A percentile compares a stretch with the other conserved stretches of the same genome.
These are phyloP conservation scores for Dactylellina leptospora DNA, from an alignment of 2,329 filamentous ascomycete species.

Conservation along the genomic window DNA sequence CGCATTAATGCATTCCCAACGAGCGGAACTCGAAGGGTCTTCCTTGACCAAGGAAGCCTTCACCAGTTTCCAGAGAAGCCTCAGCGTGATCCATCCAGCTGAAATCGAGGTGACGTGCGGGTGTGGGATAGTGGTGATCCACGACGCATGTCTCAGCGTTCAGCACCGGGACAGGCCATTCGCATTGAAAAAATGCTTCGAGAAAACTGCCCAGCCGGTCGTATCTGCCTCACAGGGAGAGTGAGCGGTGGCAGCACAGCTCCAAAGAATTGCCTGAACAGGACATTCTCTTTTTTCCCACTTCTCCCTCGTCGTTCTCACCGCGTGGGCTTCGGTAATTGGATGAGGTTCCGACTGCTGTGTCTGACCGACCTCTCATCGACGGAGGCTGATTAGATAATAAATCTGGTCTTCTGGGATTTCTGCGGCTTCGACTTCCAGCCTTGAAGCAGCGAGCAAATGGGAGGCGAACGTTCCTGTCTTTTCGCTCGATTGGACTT, in stretches of 20 bases:
- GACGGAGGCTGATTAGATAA: constrained; percentile 26
- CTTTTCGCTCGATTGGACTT: constrained; percentile 24
- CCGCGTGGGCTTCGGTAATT: constrained; percentile 46
- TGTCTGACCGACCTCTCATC: neutral
- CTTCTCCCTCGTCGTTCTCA: neutral
- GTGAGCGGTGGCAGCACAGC: neutral
- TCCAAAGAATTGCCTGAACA: constrained; percentile 8
- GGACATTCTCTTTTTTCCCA: neutral
- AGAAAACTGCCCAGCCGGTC: constrained; percentile 9
- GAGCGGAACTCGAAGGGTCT: neutral
- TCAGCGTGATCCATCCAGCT: constrained; percentile 1
- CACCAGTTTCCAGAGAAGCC: neutral
- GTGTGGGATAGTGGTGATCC: neutral
- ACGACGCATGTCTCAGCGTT: constrained; percentile 37
- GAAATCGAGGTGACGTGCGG: constrained; percentile 11
- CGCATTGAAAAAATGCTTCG: constrained; percentile 5
- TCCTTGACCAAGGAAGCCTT: neutral
- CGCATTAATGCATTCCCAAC: neutral
- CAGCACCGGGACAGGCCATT: neutral
- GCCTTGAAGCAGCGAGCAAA: constrained; percentile 9
- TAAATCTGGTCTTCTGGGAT: constrained; percentile 5
- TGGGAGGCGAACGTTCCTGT: constrained; percentile 8
- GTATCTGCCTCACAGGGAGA: neutral
- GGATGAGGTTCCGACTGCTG: constrained; percentile 8
- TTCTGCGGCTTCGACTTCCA: constrained; percentile 28